Evolutionary conservation across 176 grass and related monocot species (phyloP).

Genomic region (Elymus sibiricus): DNA sequence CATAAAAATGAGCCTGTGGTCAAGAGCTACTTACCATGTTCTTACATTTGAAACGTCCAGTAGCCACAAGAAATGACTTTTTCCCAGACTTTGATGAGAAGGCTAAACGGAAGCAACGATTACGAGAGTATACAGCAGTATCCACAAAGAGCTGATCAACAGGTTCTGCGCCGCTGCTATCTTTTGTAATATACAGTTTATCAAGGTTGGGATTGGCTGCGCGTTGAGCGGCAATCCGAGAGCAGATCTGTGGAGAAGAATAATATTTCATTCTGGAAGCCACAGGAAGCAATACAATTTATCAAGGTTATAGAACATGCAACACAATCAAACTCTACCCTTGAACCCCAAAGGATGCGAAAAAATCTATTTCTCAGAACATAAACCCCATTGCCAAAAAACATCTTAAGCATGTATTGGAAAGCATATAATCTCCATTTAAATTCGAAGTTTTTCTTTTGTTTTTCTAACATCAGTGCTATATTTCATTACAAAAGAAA

Average conservation of each 20-base stretch:
- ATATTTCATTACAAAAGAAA: neutral
- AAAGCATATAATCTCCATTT: neutral
- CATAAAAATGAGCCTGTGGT: conserved; percentile 23
- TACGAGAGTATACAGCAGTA: conserved; percentile 83
- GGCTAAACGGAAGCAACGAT: conserved; percentile 87
- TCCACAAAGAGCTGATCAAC: conserved; percentile 70
- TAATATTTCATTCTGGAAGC: conserved; percentile 17
- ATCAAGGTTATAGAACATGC: neutral
- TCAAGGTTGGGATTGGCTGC: conserved; percentile 44
- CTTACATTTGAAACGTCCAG: conserved; percentile 77
- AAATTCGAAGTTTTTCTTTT: neutral
- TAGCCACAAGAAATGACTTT: conserved; percentile 77
- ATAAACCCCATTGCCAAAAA: neutral
- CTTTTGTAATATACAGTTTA: conserved; percentile 78
- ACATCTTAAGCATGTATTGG: neutral
- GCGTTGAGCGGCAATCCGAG: conserved; percentile 51
- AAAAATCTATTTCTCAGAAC: neutral
- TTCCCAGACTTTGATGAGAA: conserved; percentile 96
- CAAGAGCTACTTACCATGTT: conserved; percentile 71
- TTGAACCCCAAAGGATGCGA: neutral
- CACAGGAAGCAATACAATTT: conserved; percentile 6
- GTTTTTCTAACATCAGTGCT: neutral
- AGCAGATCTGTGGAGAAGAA: conserved; percentile 60
- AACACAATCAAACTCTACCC: neutral
- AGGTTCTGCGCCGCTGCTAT: conserved; percentile 34